Evolutionary conservation across 495 filamentous ascomycete species (phyloP).

Genomic region (Melanomma pulvis-pyrius): DNA sequence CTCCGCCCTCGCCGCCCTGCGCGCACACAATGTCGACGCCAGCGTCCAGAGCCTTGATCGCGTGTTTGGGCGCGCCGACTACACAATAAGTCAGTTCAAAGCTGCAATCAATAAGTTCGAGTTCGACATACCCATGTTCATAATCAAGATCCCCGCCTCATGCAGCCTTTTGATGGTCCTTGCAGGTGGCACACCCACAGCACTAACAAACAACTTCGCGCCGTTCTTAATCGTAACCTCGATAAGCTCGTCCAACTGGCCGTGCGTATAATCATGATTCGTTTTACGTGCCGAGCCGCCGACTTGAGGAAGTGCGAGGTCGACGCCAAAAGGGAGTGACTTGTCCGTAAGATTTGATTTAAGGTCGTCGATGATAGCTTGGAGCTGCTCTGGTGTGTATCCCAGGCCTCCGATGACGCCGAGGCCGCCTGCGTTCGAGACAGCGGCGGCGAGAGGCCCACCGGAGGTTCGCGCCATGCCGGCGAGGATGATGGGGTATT

Average conservation of each 20-base stretch:
- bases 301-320: slow-evolving; percentile 83
- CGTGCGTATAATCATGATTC: slow-evolving; percentile 90
- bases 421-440: slow-evolving; percentile 85
- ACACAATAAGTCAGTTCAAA: too few relatives aligned
- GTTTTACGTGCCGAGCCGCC: slow-evolving; percentile 78
- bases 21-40: slow-evolving; percentile 83
- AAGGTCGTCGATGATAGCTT: slow-evolving; percentile 77
- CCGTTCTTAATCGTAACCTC: slow-evolving; percentile 76
- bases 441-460: slow-evolving; percentile 77
- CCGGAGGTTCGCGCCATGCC: slow-evolving; percentile 85
- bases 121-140: too few relatives aligned
- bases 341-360: slow-evolving; percentile 67
- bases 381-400: slow-evolving; percentile 80
- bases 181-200: slow-evolving; percentile 78
- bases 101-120: too few relatives aligned
- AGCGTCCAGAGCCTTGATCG: slow-evolving; percentile 74
- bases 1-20: slow-evolving; percentile 50
- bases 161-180: slow-evolving; percentile 72
- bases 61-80: slow-evolving; percentile 89
- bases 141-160: slow-evolving; percentile 72
- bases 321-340: slow-evolving; percentile 78
- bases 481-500: slow-evolving; percentile 81
- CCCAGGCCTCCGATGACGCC: slow-evolving; percentile 83
- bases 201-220: slow-evolving; percentile 78
- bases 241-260: slow-evolving; percentile 79